These are phyloP conservation scores for Torrubiella hemipterigena DNA, from an alignment of 2,329 filamentous ascomycete genomes.

Conservation along the genomic window DNA sequence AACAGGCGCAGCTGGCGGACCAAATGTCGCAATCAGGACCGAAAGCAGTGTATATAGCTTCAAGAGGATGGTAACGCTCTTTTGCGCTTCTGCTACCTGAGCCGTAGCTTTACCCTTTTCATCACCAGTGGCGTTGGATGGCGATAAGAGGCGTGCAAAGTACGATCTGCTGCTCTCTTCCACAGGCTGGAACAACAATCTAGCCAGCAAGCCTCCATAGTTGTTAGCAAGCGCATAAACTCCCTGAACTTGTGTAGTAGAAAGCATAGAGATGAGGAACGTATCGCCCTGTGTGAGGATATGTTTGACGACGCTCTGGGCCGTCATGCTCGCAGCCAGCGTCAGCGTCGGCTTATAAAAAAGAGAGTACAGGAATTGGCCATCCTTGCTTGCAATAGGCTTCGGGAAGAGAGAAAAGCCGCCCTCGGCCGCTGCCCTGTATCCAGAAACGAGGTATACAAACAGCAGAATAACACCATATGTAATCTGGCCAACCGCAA, in stretches of 20 bases:
- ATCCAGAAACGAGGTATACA: conserved; percentile 58
- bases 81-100: conserved; percentile 27
- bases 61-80: conserved; percentile 52
- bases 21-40: conserved; percentile 54
- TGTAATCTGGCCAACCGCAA: conserved; percentile 72
- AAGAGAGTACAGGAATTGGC: conserved; percentile 39
- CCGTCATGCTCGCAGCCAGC: conserved; percentile 70
- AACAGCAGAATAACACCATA: conserved; percentile 59
- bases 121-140: conserved; percentile 11
- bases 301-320: conserved; percentile 86
- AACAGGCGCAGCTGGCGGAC: conserved; percentile 62
- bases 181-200: conserved; percentile 85
- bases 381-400: conserved; percentile 16
- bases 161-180: conserved; percentile 88
- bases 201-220: conserved; percentile 79
- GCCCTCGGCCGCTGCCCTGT: conserved; percentile 37
- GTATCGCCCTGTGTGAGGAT: conserved; percentile 90
- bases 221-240: conserved; percentile 90
- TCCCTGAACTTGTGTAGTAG: conserved; percentile 71
- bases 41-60: conserved; percentile 65
- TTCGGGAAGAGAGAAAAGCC: conserved; percentile 58
- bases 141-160: conserved; percentile 66
- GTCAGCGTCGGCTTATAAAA: conserved; percentile 61
- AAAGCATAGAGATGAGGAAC: conserved; percentile 69
- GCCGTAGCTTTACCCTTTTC: conserved; percentile 14